Percentiles rank a stretch among this genome's conserved stretches.
phyloP scores from a whole-genome alignment of 768 basidiomycete species.

The Lentinula guzmanii region DNA sequence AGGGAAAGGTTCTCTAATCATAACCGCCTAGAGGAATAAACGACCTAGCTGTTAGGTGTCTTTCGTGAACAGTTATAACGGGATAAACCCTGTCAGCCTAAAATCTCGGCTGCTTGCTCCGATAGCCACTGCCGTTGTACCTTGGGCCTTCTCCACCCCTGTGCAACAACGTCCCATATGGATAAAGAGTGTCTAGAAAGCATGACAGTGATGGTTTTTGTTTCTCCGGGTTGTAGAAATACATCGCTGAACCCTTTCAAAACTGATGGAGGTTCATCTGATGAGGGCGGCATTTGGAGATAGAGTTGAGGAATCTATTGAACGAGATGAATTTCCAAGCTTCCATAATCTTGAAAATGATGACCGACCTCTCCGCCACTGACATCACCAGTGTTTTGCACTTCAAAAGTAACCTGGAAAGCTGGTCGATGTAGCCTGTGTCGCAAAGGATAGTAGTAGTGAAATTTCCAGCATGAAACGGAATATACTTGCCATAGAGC shows the following conservation, averaged over 20 bases:
- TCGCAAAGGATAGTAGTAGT: background rate
- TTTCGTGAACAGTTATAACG: background rate
- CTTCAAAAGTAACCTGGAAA: conserved; percentile 54
- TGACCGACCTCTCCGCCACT: conserved; percentile 57
- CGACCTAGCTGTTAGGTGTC: too few species aligned
- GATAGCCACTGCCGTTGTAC: conserved; percentile 54
- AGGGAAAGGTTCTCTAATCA: too few species aligned
- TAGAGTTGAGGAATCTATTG: conserved; percentile 69
- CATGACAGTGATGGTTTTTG: conserved; percentile 41
- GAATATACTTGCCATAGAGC: conserved; percentile 46
- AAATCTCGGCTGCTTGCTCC: conserved; percentile 67
- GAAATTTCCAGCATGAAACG: background rate
- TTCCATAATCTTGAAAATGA: background rate
- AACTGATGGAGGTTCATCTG: conserved; percentile 67
- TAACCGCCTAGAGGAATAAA: too few species aligned
- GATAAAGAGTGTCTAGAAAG: conserved; percentile 67
- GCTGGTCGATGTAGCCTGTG: conserved; percentile 60
- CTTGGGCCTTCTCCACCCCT: conserved; percentile 73
- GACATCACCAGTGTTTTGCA: conserved; percentile 58
- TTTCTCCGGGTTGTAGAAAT: conserved; percentile 42
- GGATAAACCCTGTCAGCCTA: conserved; percentile 35
- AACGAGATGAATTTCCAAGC: background rate
- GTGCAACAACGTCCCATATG: conserved; percentile 68
- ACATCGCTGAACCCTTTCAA: conserved; percentile 67
- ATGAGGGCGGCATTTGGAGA: conserved; percentile 55